Evolutionary conservation across 208 protist genomes (phyloP), one percentile per base, ranked within the genome.

Genomic region (Wallacemonas collosoma): DNA sequence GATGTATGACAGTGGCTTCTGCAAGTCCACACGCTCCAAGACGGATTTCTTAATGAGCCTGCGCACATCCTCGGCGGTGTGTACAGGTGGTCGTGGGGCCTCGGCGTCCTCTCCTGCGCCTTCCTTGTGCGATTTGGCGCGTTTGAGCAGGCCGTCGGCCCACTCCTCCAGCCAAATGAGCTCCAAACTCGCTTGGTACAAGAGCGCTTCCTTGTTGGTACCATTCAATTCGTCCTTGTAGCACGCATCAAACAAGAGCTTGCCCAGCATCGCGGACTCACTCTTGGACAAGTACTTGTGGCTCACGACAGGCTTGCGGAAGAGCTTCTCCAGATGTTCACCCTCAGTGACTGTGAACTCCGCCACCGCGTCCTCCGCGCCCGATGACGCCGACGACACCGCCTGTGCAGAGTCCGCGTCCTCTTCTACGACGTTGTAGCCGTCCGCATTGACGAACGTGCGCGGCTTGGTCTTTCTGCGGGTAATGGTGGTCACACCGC

Each of bases 1-100:
- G 63, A 97, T 95, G 75, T 97, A 97, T 1, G 88, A 85, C 8
- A 97, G 79, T 17, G 93, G 93, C 71, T 95, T 95, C 55, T 93
- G 81, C 58, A 94, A 57, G 51, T 94, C 88, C 5, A 90, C 83
- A 5, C 93, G 88, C 70, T 95, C 79, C 2, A 95, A 68, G 12
- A 95, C 81, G 9, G 90, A 75, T 63, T 73, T 73, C 76, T 95
- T 97, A 2, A 95, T 77, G 9, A 73, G 71, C 6, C 78, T 76
- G 1, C 90, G 85, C 39, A 74, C 79, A 2, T 84, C 77, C 47
- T 81, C 78, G 35, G 39, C 14, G 3, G 40, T 63, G 35, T 48
- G 17, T 41, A 65, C 60, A 41, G 15, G 4, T 8, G 41, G 40
- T 26, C 26, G 26, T 26, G 26, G 26, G 26, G 26, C 26, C 26